Percentiles rank a stretch among this genome's conserved stretches.
phyloP scores from a whole-genome alignment of 2,329 filamentous ascomycete genomes.

The Aspergillus piperis region DNA sequence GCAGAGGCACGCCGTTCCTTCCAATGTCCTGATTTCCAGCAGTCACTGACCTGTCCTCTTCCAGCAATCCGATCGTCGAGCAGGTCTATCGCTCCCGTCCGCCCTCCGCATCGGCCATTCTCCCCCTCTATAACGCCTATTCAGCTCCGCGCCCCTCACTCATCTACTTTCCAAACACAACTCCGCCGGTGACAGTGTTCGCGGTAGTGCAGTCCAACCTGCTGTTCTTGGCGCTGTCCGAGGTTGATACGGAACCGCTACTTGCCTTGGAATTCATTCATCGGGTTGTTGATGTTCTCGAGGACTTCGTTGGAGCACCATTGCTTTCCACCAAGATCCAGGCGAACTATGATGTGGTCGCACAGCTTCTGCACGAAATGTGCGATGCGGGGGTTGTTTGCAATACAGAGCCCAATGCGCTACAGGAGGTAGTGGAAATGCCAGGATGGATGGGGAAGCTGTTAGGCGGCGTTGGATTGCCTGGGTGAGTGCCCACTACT shows the following conservation, averaged over 20 bases:
- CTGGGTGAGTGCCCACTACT: constrained; percentile 57
- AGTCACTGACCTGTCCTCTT: constrained; percentile 22
- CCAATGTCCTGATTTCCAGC: neutral
- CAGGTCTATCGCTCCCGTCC: constrained; percentile 85
- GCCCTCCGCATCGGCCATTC: constrained; percentile 71
- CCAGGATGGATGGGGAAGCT: constrained; percentile 88
- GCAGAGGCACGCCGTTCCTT: constrained; percentile 66
- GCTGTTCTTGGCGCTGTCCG: constrained; percentile 81
- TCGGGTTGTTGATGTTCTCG: constrained; percentile 85
- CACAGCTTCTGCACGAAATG: constrained; percentile 92
- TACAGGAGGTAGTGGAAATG: constrained; percentile 88
- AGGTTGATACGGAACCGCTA: constrained; percentile 82
- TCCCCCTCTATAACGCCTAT: constrained; percentile 85
- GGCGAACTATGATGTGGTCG: constrained; percentile 86
- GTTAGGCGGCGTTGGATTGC: constrained; percentile 81
- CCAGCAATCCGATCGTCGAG: constrained; percentile 78
- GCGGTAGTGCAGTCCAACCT: constrained; percentile 85
- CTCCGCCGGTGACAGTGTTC: constrained; percentile 85
- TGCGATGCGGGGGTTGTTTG: constrained; percentile 88
- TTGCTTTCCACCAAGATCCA: constrained; percentile 85
- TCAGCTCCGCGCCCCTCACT: constrained; percentile 78
- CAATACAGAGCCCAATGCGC: constrained; percentile 89
- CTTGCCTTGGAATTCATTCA: constrained; percentile 93
- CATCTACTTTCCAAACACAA: constrained; percentile 78
- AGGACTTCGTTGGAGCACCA: constrained; percentile 90